These are phyloP conservation scores for Cutaneotrichosporon sp. DNA, from an alignment of 1,284 basidiomycete species.

Conservation along the genomic window DNA sequence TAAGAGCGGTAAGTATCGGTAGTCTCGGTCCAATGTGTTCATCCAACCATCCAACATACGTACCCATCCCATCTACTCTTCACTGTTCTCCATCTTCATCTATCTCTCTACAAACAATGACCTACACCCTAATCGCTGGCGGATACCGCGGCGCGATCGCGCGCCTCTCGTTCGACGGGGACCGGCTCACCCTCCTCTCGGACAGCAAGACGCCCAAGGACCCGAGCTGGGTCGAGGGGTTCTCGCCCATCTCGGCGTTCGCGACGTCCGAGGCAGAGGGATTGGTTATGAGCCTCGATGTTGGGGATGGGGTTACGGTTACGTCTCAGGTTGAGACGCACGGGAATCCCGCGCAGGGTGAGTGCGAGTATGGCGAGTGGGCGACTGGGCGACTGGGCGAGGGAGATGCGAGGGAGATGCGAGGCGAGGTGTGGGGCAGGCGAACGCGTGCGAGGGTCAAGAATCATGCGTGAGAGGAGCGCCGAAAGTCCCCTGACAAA, in stretches of 20 bases:
- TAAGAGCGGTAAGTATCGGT: too few species aligned
- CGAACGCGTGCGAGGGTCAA: too few species aligned
- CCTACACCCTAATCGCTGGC: conserved; percentile 43
- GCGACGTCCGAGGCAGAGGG: conserved; percentile 42
- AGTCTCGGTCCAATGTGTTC: too few species aligned
- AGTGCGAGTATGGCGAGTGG: conserved; percentile 16
- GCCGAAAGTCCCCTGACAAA: too few species aligned
- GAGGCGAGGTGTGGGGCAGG: too few species aligned
- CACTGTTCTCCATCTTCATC: not conserved
- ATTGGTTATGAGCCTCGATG: conserved; percentile 29
- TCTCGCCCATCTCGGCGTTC: conserved; percentile 22
- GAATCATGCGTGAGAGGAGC: too few species aligned
- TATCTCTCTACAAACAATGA: conserved; percentile 17
- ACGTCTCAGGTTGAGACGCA: conserved; percentile 35
- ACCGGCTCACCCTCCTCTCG: conserved; percentile 1
- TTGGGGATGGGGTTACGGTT: conserved; percentile 35
- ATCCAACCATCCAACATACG: too few species aligned
- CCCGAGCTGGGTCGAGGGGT: conserved; percentile 42
- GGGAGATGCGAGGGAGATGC: too few species aligned
- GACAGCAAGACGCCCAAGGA: conserved; percentile 22
- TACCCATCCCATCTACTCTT: not conserved
- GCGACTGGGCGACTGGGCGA: not conserved
- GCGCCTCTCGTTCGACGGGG: conserved; percentile 32
- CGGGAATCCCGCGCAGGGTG: conserved; percentile 44
- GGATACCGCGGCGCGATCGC: conserved; percentile 41